phyloP scores from a whole-genome alignment of 2,329 filamentous ascomycete species.

The Trichoderma arundinaceum region DNA sequence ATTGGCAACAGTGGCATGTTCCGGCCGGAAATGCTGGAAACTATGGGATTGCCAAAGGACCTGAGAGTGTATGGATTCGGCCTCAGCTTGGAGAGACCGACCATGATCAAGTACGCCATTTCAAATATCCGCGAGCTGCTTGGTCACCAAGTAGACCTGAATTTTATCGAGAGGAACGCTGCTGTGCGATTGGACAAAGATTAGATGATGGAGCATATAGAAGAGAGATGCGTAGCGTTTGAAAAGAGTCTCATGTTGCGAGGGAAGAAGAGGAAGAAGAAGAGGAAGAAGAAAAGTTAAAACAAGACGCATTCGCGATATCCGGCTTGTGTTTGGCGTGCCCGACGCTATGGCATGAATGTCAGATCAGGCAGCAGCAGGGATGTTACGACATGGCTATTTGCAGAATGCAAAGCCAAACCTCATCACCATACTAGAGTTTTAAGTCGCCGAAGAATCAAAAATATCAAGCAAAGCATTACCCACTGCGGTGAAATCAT shows the following conservation, averaged over 20 bases:
- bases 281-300: not conserved
- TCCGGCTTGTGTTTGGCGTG: not conserved
- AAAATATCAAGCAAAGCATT: no score
- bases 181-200: slow-evolving; percentile 89
- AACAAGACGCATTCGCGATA: not conserved
- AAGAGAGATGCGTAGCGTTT: not conserved
- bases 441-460: not conserved
- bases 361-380: not conserved
- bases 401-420: not conserved
- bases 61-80: slow-evolving; percentile 96
- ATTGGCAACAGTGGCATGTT: slow-evolving; percentile 99
- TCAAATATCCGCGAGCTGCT: slow-evolving; percentile 91
- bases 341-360: not conserved
- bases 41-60: slow-evolving; percentile 91
- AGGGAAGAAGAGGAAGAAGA: not conserved
- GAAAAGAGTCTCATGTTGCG: not conserved
- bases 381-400: not conserved
- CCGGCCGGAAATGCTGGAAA: slow-evolving; percentile 93
- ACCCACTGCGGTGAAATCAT: no score
- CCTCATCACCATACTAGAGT: not conserved
- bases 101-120: slow-evolving; percentile 94
- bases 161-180: slow-evolving; percentile 89
- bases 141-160: slow-evolving; percentile 93
- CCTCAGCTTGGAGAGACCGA: slow-evolving; percentile 87
- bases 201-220: slow-evolving; percentile 47